Base-by-base conservation (phyloP, 176 grass and related monocot genomes). In the Aegilops tauschii region DNA sequence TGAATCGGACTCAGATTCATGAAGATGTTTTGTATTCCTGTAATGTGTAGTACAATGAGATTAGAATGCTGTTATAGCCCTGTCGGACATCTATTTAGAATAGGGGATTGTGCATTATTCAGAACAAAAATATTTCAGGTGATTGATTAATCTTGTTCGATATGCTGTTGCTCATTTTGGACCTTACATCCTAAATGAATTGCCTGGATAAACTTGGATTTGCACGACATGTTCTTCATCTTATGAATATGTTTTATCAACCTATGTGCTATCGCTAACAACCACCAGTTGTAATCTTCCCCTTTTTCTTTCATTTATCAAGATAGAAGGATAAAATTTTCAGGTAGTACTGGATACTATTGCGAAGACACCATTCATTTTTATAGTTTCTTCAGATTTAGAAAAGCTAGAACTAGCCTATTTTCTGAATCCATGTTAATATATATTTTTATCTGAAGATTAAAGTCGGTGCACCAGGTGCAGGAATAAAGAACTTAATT, bases 1-100 rank as follows among this genome's bases (percentile, higher is more conserved):
- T 9, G 78, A 62, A 80, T 83, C 78, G 9, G 58, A 91, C 36
- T 85, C 76, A 0, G 52, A 73, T 77, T 92, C 78, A 17, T 75
- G 37, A 70, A 29, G 10, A 69, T 69, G 65, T 20, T 72, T 45
- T 82, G 50, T 80, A 70, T 64, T 73, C 27, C 84, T 56, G 34
- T 9, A 27, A 40, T 65, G 45, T 77, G 83, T 27, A 69, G 27
- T 49, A 65, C 49, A 52, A 52, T 90, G 30, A 79, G 49, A 90
- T 73, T 87, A 87, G 80, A 20, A 32, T 67, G 74, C 70, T 72
- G 67, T 73, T 83, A 58, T 90, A 90, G 65, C 30, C 65, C 35
- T 69, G 10, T 20, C 8, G 73, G 8, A 27, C 25, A 73, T 30
- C 18, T 32, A 66, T 52, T 52, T 52, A 73, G 70, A 86, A 1